Evolutionary conservation across 2,329 filamentous ascomycete species (phyloP).

Genomic region (Sordariomycetes sp.): DNA sequence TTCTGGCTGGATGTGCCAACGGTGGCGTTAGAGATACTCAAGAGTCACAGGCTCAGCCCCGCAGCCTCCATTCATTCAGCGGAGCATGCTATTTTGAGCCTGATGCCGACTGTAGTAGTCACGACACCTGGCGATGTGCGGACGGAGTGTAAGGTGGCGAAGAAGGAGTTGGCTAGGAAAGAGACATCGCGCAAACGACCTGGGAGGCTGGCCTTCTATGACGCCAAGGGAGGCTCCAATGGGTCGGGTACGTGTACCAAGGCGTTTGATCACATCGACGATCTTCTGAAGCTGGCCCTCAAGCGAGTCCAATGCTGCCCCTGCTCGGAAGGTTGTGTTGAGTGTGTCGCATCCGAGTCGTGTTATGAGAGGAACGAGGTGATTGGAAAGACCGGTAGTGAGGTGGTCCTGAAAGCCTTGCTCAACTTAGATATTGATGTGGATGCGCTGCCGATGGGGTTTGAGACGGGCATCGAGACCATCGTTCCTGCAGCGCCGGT

Average conservation of each 20-base stretch:
- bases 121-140: constrained; percentile 82
- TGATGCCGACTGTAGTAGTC: constrained; percentile 86
- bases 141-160: constrained; percentile 82
- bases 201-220: constrained; percentile 84
- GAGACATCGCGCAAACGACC: constrained; percentile 67
- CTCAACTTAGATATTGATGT: constrained; percentile 69
- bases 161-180: constrained; percentile 71
- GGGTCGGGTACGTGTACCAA: constrained; percentile 84
- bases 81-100: constrained; percentile 75
- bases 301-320: constrained; percentile 62
- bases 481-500: constrained; percentile 63
- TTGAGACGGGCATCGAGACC: constrained; percentile 69
- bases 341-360: constrained; percentile 75
- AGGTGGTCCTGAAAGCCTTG: constrained; percentile 66
- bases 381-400: constrained; percentile 82
- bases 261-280: constrained; percentile 83
- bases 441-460: constrained; percentile 74
- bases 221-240: constrained; percentile 74
- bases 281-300: constrained; percentile 63
- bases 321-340: constrained; percentile 71
- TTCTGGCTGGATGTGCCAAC: constrained; percentile 93
- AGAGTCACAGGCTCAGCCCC: constrained; percentile 58
- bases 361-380: constrained; percentile 83
- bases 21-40: constrained; percentile 64
- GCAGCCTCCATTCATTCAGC: constrained; percentile 89